Base-by-base conservation (phyloP, 129 eudicot species). In the Artemisia argyi region DNA sequence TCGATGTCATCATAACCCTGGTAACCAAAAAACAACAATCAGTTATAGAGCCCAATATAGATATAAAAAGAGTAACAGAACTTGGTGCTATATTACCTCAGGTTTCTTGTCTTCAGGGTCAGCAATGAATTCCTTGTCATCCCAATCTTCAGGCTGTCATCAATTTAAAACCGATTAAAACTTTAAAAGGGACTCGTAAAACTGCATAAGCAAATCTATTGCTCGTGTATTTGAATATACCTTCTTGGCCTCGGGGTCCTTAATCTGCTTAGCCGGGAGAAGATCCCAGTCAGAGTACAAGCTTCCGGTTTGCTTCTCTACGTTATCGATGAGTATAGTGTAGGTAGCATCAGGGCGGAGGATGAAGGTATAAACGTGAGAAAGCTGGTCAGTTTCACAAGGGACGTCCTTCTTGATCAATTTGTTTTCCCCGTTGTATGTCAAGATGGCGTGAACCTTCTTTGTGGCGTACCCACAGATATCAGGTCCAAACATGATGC, bases 401-500 rank as follows among this genome's bases (percentile, higher is more conserved):
- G 91, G 95, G 58, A 87, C 97, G 12, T 90, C 97, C 86, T 85
- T 87, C 85, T 87, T 90, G 82, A 89, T 89, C 83, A 89, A 84
- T 86, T 93, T 87, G 71, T 93, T 93, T 71, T 82, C 86, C 6
- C 71, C 98, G 22, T 93, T 89, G 82, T 89, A 87, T 22, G 91
- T 93, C 22, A 93, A 95, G 77, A 93, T 93, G 32, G 96, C 98
- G 60, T 93, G 98, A 53, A 93, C 98, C 58, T 93, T 93, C 85
- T 93, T 93, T 64, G 98, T 93, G 79, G 77, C 84, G 76, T 89
- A 93, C 51, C 98, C 98, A 75, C 98, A 93, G 68, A 93, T 93
- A 78, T 93, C 97, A 66, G 98, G 98, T 68, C 98, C 98, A 84
- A 94, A 94, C 98, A 94, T 94, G 76, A 94, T 90, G 68, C 97